These are phyloP conservation scores for Leccinellum albellum DNA, from an alignment of 768 basidiomycete species.

Conservation along the genomic window DNA sequence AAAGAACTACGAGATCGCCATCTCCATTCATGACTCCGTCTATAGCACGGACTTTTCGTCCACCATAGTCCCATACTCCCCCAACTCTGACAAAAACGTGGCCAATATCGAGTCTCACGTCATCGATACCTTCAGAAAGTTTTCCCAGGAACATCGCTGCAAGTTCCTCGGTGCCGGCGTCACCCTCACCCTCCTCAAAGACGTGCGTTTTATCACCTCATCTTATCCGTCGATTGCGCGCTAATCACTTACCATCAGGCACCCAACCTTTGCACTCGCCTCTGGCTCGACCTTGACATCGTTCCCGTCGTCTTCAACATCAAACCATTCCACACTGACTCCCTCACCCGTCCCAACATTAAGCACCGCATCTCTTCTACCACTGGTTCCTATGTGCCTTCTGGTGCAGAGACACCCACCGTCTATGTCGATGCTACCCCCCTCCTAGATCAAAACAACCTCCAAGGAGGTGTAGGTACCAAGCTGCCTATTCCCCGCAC, in stretches of 20 bases:
- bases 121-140: conserved; percentile 62
- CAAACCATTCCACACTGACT: conserved; percentile 79
- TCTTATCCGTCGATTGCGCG: conserved; percentile 7
- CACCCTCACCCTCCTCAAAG: conserved; percentile 64
- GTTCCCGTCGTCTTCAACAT: conserved; percentile 85
- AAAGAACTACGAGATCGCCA: conserved; percentile 63
- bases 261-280: conserved; percentile 79
- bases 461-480: conserved; percentile 45
- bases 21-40: conserved; percentile 82
- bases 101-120: conserved; percentile 62
- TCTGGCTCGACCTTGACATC: conserved; percentile 81
- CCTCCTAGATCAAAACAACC: conserved; percentile 37
- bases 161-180: conserved; percentile 85
- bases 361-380: conserved; percentile 82
- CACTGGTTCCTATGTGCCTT: conserved; percentile 72
- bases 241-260: conserved; percentile 38
- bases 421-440: conserved; percentile 60
- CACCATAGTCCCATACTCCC: conserved; percentile 45
- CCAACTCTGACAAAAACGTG: conserved; percentile 52
- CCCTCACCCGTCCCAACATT: conserved; percentile 70
- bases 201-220: conserved; percentile 39
- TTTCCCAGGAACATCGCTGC: conserved; percentile 74
- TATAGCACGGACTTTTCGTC: conserved; percentile 80
- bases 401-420: conserved; percentile 74
- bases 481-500: conserved; percentile 73